Percentiles rank a stretch among this genome's conserved stretches.
phyloP scores from a whole-genome alignment of 208 protist species.

The Leishmania gerbilli region DNA sequence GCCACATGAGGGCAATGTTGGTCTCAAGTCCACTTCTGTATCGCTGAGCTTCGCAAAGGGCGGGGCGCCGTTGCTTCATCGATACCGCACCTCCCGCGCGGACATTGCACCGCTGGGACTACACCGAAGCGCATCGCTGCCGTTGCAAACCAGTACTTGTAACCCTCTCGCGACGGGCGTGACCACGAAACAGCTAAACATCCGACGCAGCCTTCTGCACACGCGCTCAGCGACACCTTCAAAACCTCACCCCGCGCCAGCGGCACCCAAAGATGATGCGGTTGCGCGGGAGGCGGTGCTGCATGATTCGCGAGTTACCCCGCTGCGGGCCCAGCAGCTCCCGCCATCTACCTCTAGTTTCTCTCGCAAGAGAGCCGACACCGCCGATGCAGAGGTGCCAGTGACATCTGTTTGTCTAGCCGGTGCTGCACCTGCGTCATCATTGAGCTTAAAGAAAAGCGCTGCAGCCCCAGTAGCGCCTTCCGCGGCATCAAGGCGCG shows the following conservation, averaged over 20 bases:
- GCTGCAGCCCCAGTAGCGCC: background rate
- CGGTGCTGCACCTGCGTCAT: background rate
- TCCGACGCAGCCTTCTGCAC: constrained; percentile 4
- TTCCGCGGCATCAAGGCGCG: background rate
- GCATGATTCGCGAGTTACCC: background rate
- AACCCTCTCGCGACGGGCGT: background rate
- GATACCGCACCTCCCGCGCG: constrained; percentile 31
- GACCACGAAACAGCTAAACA: background rate
- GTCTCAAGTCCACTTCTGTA: background rate
- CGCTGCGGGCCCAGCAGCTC: background rate
- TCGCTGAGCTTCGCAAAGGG: background rate
- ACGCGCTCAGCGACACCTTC: background rate
- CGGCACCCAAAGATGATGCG: background rate
- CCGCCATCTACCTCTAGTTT: background rate
- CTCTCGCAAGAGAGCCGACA: constrained; percentile 2
- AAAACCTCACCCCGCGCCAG: background rate
- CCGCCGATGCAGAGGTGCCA: background rate
- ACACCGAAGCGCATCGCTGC: constrained; percentile 13
- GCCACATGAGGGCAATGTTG: background rate
- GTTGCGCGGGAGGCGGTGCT: background rate
- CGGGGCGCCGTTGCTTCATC: constrained; percentile 34
- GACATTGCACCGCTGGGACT: background rate
- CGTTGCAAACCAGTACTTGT: background rate
- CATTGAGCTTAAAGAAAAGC: background rate
- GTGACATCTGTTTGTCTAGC: background rate